Percentiles rank a stretch among this genome's conserved stretches.
phyloP scores from a whole-genome alignment of 441 rosid species.

The Croton laevigatus region DNA sequence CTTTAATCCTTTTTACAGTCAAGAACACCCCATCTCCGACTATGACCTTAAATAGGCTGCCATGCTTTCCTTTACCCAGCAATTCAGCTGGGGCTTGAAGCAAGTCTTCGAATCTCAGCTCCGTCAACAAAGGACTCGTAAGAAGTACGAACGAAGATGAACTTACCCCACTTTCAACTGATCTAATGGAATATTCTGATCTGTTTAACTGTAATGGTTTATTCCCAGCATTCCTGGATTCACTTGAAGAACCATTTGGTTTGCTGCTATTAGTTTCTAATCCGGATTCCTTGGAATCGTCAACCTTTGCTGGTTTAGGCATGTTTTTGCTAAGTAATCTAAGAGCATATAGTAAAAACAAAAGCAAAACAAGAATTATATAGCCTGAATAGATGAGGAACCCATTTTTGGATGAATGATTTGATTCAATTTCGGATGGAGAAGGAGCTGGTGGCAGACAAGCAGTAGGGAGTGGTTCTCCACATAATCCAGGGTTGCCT shows the following conservation, averaged over 20 bases:
- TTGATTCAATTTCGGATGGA: slow-evolving; percentile 17
- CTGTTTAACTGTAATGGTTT: slow-evolving; percentile 3
- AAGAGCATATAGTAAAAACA: slow-evolving; percentile 27
- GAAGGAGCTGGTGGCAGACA: slow-evolving; percentile 39
- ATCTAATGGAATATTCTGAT: slow-evolving; percentile 52
- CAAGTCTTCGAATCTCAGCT: slow-evolving; percentile 51
- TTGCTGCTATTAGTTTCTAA: slow-evolving; percentile 20
- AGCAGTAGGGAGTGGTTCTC: slow-evolving; percentile 33
- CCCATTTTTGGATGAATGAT: slow-evolving; percentile 24
- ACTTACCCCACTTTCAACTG: slow-evolving; percentile 33
- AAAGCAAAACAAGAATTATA: slow-evolving; percentile 29
- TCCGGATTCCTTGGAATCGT: slow-evolving; percentile 12
- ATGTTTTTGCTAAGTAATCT: slow-evolving; percentile 30
- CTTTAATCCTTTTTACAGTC: slow-evolving; percentile 55
- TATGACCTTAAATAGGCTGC: slow-evolving; percentile 55
- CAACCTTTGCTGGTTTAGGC: slow-evolving; percentile 16
- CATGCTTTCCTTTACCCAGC: slow-evolving; percentile 58
- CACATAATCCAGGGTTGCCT: slow-evolving; percentile 49
- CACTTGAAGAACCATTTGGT: slow-evolving; percentile 22
- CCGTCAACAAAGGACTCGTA: slow-evolving; percentile 31
- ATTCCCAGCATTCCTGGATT: slow-evolving; percentile 22
- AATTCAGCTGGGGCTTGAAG: slow-evolving; percentile 59
- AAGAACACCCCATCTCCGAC: slow-evolving; percentile 32
- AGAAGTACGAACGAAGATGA: slow-evolving; percentile 45
- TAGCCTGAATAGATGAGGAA: slow-evolving; percentile 52